Conservation (phyloP, 2,329 filamentous ascomycete genomes). For the Colletotrichum limetticola region DNA sequence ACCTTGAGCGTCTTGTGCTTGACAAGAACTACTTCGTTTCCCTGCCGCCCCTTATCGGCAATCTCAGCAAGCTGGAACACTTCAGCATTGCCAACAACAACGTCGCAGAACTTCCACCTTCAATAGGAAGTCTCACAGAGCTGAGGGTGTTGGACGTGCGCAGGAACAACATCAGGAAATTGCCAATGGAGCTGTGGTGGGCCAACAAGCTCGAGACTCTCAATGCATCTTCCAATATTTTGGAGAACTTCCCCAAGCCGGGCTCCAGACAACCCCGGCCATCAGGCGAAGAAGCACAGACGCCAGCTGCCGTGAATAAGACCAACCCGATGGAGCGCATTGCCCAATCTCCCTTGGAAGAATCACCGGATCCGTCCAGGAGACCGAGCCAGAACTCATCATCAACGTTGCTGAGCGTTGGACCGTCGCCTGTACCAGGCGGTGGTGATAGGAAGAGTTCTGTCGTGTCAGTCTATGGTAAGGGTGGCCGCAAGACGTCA, state of each 20-base stretch:
- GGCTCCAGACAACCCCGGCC: constrained; percentile 74
- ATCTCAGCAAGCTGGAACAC: constrained; percentile 84
- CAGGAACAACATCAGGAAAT: constrained; percentile 89
- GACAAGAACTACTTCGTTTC: constrained; percentile 97
- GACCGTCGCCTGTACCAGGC: constrained; percentile 73
- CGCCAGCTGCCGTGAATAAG: constrained; percentile 52
- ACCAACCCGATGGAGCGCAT: constrained; percentile 50
- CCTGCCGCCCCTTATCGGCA: constrained; percentile 85
- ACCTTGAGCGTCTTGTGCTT: constrained; percentile 86
- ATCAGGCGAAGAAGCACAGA: constrained; percentile 58
- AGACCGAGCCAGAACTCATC: constrained; percentile 85
- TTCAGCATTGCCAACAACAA: constrained; percentile 95
- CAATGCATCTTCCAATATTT: constrained; percentile 94
- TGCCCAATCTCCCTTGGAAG: constrained; percentile 78
- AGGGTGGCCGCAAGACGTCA: constrained; percentile 86
- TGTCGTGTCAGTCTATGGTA: constrained; percentile 82
- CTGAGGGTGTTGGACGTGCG: constrained; percentile 87
- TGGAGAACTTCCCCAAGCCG: constrained; percentile 91
- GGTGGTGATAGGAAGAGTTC: constrained; percentile 81
- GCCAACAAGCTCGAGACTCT: constrained; percentile 89
- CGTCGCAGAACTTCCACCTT: constrained; percentile 82
- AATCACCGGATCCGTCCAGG: constrained; percentile 72
- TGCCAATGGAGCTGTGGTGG: constrained; percentile 97
- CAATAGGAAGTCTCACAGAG: constrained; percentile 89
- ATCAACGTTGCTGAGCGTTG: constrained; percentile 78